Conservation (phyloP, 73 alveolate species). For the Durusdinium trenchii region DNA sequence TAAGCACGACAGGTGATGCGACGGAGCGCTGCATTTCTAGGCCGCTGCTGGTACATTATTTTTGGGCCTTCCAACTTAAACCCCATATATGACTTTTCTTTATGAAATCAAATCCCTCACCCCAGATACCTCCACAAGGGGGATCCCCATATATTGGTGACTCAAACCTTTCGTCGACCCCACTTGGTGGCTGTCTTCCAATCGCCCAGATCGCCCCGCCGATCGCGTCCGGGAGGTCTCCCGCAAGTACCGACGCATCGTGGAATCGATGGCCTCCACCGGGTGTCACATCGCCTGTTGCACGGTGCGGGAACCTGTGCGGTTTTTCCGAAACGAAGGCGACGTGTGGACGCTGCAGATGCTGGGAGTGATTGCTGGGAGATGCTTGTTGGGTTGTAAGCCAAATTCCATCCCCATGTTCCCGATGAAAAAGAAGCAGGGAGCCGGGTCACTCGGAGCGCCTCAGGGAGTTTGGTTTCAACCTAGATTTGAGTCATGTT, state of each 20-base stretch:
- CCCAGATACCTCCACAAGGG: too few relatives aligned
- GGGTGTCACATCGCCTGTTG: conserved; percentile 92
- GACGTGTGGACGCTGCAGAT: neutral
- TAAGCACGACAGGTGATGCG: too few relatives aligned
- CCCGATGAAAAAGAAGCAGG: too few relatives aligned
- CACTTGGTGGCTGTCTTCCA: neutral
- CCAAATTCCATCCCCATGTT: too few relatives aligned
- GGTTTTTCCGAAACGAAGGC: neutral
- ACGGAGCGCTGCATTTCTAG: neutral
- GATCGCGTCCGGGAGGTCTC: conserved; percentile 19
- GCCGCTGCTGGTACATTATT: too few relatives aligned
- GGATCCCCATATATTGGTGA: neutral
- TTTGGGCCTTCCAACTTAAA: neutral
- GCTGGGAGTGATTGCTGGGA: neutral
- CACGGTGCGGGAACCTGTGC: neutral
- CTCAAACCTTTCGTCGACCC: neutral
- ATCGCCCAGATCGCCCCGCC: neutral
- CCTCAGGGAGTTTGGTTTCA: too few relatives aligned
- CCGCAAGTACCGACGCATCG: conserved; percentile 85
- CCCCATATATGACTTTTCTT: too few relatives aligned
- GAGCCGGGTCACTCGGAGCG: too few relatives aligned
- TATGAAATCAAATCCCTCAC: too few relatives aligned
- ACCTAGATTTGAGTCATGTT: too few relatives aligned
- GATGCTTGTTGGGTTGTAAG: too few relatives aligned
- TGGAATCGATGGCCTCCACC: conserved; percentile 60